Evolutionary conservation across 257 asterid genomes (phyloP).

Genomic region (Rhazya stricta): DNA sequence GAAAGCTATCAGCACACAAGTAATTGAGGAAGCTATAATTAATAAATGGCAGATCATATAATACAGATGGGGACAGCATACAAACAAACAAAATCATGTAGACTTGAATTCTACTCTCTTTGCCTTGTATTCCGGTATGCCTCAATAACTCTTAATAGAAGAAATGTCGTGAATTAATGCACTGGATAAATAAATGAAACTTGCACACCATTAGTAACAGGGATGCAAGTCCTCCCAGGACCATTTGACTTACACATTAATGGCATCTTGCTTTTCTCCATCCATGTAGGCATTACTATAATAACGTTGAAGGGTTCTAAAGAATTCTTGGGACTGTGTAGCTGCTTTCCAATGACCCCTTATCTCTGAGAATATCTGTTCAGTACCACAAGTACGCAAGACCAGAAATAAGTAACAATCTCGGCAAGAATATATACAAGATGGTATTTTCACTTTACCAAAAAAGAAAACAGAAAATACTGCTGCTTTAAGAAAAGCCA

Average conservation of each 20-base stretch:
- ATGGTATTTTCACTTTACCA: not conserved
- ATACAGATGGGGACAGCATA: not conserved
- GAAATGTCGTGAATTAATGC: not conserved
- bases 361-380: conserved; percentile 83
- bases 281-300: conserved; percentile 89
- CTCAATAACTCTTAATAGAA: not conserved
- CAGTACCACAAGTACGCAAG: conserved; percentile 16
- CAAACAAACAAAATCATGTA: not conserved
- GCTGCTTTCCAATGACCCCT: conserved; percentile 98
- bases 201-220: not conserved
- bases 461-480: not conserved
- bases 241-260: conserved; percentile 61
- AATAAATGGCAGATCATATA: not conserved
- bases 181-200: not conserved
- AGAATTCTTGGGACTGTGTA: conserved; percentile 76
- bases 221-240: not conserved
- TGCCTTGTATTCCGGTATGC: not conserved
- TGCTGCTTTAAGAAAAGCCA: not conserved
- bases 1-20: conserved; percentile 14
- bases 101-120: not conserved
- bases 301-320: conserved; percentile 79
- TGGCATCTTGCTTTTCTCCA: conserved; percentile 88
- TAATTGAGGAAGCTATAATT: not conserved
- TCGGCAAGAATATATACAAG: not conserved
- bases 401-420: conserved; percentile 7